Percentiles rank a stretch among this genome's conserved stretches.
phyloP scores from a whole-genome alignment of 2,329 filamentous ascomycete genomes.

The Colletotrichum nymphaeae region DNA sequence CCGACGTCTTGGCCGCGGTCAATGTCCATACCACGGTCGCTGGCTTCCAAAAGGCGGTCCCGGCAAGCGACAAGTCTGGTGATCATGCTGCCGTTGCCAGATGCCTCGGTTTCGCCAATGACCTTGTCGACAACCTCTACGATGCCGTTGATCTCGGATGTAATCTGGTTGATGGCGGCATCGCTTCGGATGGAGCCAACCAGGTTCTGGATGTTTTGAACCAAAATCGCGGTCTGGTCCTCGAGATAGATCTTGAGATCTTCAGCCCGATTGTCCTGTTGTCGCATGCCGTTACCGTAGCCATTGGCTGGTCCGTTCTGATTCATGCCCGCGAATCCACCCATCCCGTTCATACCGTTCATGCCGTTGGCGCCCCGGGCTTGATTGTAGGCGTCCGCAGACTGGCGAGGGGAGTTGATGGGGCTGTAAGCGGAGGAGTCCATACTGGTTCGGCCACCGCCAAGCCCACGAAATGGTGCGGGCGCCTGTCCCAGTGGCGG shows the following conservation, averaged over 20 bases:
- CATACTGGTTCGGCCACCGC: conserved; percentile 68
- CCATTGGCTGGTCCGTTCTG: conserved; percentile 52
- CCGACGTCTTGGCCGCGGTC: conserved; percentile 71
- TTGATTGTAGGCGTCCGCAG: conserved; percentile 55
- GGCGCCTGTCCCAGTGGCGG: conserved; percentile 59
- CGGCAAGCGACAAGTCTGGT: conserved; percentile 71
- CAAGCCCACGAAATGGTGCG: conserved; percentile 68
- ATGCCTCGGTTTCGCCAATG: conserved; percentile 71
- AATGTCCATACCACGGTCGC: conserved; percentile 71
- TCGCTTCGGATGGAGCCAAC: conserved; percentile 78
- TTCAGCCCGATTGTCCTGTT: conserved; percentile 55
- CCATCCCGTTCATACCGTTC: conserved; percentile 47
- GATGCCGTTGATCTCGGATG: conserved; percentile 77
- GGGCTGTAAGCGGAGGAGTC: conserved; percentile 83
- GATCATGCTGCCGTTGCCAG: conserved; percentile 63
- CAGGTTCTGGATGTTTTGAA: conserved; percentile 85
- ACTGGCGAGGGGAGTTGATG: conserved; percentile 74
- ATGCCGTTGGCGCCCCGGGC: conserved; percentile 45
- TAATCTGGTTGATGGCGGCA: conserved; percentile 72
- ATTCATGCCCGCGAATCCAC: conserved; percentile 48
- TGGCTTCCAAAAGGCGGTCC: conserved; percentile 72
- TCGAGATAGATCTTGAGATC: conserved; percentile 80
- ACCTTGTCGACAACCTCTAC: conserved; percentile 77
- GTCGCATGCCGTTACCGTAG: conserved; percentile 49
- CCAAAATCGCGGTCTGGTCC: conserved; percentile 82